Conservation (phyloP, 2,329 filamentous ascomycete species). For the Aspergillus arachidicola region DNA sequence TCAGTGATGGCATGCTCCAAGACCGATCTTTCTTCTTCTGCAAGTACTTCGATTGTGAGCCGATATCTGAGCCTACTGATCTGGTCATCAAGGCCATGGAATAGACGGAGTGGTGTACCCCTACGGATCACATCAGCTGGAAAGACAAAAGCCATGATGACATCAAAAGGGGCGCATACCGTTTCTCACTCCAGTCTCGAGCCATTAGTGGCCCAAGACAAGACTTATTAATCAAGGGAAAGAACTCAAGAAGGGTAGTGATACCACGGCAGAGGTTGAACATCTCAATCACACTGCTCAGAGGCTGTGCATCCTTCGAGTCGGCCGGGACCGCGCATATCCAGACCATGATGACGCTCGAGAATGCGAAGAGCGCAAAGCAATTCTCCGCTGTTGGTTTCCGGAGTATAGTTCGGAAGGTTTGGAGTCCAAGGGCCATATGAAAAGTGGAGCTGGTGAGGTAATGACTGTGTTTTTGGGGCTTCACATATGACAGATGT, state of each 20-base stretch:
- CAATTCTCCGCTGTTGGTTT: background rate
- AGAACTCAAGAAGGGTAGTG: background rate
- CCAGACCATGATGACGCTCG: background rate
- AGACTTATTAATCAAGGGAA: background rate
- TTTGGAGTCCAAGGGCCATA: constrained; percentile 16
- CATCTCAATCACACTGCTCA: constrained; percentile 1
- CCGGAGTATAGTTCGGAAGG: constrained; percentile 2
- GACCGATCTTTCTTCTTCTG: background rate
- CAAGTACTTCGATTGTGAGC: background rate
- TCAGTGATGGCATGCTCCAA: background rate
- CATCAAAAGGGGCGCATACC: background rate
- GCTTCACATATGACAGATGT: constrained; percentile 24
- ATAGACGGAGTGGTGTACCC: background rate
- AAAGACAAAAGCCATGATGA: background rate
- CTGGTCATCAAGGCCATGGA: background rate
- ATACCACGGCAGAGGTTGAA: constrained; percentile 5
- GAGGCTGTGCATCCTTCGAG: background rate
- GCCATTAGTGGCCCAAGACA: background rate
- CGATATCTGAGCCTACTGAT: background rate
- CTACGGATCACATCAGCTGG: background rate
- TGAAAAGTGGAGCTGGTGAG: constrained; percentile 17
- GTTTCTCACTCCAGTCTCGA: background rate
- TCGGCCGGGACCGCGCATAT: background rate
- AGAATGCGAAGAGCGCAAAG: background rate
- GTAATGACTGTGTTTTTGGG: constrained; percentile 17